Evolutionary conservation across 2,329 filamentous ascomycete genomes (phyloP), one percentile per base, ranked within the genome.

Genomic region (Nemania abortiva): DNA sequence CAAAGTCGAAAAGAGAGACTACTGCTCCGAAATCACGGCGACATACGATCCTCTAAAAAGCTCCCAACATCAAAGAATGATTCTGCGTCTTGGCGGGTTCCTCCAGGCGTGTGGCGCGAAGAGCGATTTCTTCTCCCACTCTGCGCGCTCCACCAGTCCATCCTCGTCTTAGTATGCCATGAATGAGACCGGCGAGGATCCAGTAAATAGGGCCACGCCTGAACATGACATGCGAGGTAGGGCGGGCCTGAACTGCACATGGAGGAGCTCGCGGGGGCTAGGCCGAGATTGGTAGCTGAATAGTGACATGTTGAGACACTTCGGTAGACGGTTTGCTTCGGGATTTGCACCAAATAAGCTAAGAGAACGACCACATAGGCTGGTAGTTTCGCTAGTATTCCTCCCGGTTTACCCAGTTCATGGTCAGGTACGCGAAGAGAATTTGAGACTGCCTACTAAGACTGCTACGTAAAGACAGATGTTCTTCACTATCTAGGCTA

Each of bases 211-310:
- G 22, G 31, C 54, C 63, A 53, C 6, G 57, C 37, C 57, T 39
- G 31, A n/a, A 39, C 58, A 45, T 58, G 34, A 68, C 2, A 55
- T 54, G 42, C 13, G 54, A 61, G 20, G 22, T 27, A 52, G 52
- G 31, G 29, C 27, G 37, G 62, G 58, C 37, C 53, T 20, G 18
- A 13, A 49, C 52, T 27, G 53, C 53, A 29, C 15, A 62, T 27
- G 31, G 39, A 54, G 42, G 47, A 47, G 54, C 31, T 66, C 37
- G 27, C 29, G 50, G 24, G 62, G 42, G 39, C 63, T 66, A 66
- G 55, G 20, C 67, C 63, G 22, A 56, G 63, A 69, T 66, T 42
- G 67, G 67, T 69, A 66, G 67, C 57, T 66, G 37, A 69, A 66
- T 27, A 47, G 45, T 31, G 56, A 54, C 45, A 68, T 53, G 22